Evolutionary conservation across 2,329 filamentous ascomycete species (phyloP), one percentile per base, ranked within the genome.

Genomic region (Xylariaceae sp.): DNA sequence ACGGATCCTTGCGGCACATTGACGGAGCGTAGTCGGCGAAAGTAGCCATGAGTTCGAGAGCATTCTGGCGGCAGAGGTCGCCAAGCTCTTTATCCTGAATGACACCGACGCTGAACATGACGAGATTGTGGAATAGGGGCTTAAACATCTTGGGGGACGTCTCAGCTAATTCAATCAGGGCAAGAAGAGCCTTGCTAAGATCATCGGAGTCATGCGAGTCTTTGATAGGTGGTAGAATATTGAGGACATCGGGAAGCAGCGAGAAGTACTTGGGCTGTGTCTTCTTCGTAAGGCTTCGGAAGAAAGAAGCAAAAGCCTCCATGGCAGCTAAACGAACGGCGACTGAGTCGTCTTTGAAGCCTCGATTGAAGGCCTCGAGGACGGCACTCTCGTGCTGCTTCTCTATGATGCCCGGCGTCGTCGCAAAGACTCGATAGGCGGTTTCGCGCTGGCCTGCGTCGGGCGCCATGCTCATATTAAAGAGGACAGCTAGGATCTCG

Each of bases 91-190:
- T 98, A 73, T 99, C 93, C 68, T 96, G 90, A 65, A 99, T 90
- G 55, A 98, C 92, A 6, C 90, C 91, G 57, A 98, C 87, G 72
- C 89, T 93, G 76, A 99, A 97, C 66, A 90, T 88, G 49, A 98
- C 93, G 3, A 99, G 82, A 69, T 91, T 93, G 70, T 89, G 89
- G 78, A 99, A 99, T n/a, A 96, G 81, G 19, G 83, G 84, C 77
- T 95, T 96, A 79, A 99, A 99, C 93, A 98, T 98, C 77, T 95
- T 96, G 20, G 93, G 92, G 20, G 91, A 89, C n/a, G 89, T 84
- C 75, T 98, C 95, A 40, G 95, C 95, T 52, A 99, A 82, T 63
- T 98, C 95, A 67, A 99, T 97, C 46, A 99, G 82, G 20, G 93
- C 89, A 53, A 97, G 80, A 42, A 99, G 86, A 20, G 93, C 93